A percentile compares a stretch with the other conserved stretches of the same genome.
Conservation (phyloP, 768 basidiomycete species). For the Glaciozyma antarctica region DNA sequence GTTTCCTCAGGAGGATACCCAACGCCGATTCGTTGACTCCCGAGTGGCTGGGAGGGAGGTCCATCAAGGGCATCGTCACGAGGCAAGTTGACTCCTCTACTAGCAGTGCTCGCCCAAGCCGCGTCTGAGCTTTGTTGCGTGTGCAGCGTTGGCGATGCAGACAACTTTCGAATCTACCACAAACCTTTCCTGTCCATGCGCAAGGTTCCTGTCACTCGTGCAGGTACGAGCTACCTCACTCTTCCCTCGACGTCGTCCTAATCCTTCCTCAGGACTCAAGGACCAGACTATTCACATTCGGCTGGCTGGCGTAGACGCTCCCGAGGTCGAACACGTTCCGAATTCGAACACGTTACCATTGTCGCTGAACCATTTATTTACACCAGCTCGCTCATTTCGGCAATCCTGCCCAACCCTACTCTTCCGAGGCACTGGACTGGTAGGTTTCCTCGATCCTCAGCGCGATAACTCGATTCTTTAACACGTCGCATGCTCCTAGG, state of each 20-base stretch:
- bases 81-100: conserved; percentile 43
- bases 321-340: conserved; percentile 52
- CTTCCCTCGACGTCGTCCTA: too few species aligned
- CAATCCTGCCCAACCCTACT: conserved; percentile 61
- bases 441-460: neutral
- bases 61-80: conserved; percentile 73
- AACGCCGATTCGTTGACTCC: conserved; percentile 65
- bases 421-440: conserved; percentile 64
- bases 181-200: conserved; percentile 46
- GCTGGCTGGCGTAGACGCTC: conserved; percentile 84
- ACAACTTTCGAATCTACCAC: conserved; percentile 82
- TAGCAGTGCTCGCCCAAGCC: too few species aligned
- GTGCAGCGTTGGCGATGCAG: conserved; percentile 68
- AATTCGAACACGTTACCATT: too few species aligned
- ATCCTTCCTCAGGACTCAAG: conserved; percentile 51
- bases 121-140: neutral
- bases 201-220: neutral
- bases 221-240: neutral
- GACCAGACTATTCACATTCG: conserved; percentile 77
- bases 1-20: conserved; percentile 53
- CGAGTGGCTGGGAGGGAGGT: conserved; percentile 50
- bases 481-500: conserved; percentile 30
- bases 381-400: conserved; percentile 72
- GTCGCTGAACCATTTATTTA: neutral
- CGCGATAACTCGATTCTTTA: neutral